Evolutionary conservation across 2,329 filamentous ascomycete genomes (phyloP), one percentile per base, ranked within the genome.

Genomic region (Penicillium verrucosum): DNA sequence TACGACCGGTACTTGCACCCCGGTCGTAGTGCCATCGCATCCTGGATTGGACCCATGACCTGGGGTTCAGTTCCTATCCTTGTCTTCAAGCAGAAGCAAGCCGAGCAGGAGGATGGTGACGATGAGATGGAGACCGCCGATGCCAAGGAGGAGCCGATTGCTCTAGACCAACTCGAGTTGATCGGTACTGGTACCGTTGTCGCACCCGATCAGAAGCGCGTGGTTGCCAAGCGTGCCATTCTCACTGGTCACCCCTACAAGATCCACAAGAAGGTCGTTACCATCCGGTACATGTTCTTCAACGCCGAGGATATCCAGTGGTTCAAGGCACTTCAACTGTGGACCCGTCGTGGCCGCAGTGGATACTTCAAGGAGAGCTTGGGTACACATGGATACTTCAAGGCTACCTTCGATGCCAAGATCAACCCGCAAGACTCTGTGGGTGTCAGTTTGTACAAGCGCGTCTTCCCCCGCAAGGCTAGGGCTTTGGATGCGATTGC

Each of bases 211-310:
- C 70, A 85, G 71, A 68, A 77, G 46, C 88, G 94, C 38, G 88
- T 99, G 54, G 86, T 99, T 58, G 92, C 93, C 67, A 99, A 99
- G 79, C 88, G 94, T 51, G 87, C 96, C 65, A 90, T 97, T 62
- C 82, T 99, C 56, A 96, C 94, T 0, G 95, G 94, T 16, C 93
- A 99, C 72, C 94, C 95, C 0, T 97, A 91, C 82, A 96, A 99
- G 79, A 99, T 99, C 73, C 91, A 99, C 85, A 97, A 96, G 83
- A 92, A 89, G 76, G 82, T 99, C 25, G 94, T 99, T 58, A 99
- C 95, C 0, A 88, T 99, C 45, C 88, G 94, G 30, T 99, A 99
- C 83, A 99, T 99, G 95, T 99, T 99, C 83, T 99, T 99, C 85
- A 95, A 93, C 80, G 82, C 89, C 47, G 90, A 93, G 68, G 95